Conservation (phyloP, 331 rosid species). For the Ulmus americana region DNA sequence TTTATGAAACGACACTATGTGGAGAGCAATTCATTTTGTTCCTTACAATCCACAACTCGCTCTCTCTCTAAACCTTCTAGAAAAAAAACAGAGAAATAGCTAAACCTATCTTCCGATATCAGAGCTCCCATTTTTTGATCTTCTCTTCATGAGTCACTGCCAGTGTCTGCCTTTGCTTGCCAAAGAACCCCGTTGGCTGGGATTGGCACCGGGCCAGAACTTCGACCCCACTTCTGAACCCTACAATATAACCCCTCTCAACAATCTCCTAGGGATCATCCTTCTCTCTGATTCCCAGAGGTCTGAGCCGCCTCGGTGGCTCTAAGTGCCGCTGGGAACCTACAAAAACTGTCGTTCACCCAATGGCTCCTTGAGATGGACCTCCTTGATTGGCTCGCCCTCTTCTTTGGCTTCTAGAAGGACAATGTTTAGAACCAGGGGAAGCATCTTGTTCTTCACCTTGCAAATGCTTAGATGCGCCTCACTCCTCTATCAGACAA, state of each 20-base stretch:
- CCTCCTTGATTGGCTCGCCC: conserved; percentile 85
- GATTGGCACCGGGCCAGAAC: conserved; percentile 4
- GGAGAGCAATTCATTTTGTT: too few relatives aligned
- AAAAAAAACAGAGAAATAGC: too few relatives aligned
- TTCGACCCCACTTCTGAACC: conserved; percentile 39
- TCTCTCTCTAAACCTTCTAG: not conserved
- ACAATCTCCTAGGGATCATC: conserved; percentile 84
- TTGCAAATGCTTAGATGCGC: conserved; percentile 98
- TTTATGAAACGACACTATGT: too few relatives aligned
- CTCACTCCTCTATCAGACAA: conserved; percentile 86
- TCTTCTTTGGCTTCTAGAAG: conserved; percentile 72
- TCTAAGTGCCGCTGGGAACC: conserved; percentile 61
- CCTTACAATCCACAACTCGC: too few relatives aligned
- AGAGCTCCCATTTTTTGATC: conserved; percentile 13
- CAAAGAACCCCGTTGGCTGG: not conserved
- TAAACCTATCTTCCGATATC: not conserved
- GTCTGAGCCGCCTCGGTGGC: conserved; percentile 82
- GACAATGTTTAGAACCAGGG: conserved; percentile 93
- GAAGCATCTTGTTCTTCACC: conserved; percentile 87
- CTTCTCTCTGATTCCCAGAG: conserved; percentile 77
- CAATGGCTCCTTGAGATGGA: conserved; percentile 68
- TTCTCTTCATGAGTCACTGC: conserved; percentile 48
- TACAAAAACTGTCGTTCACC: conserved; percentile 56
- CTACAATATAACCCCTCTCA: conserved; percentile 77
- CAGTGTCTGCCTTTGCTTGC: conserved; percentile 27